Percentiles rank a stretch among this genome's conserved stretches.
Conservation (phyloP, 192 early-diverging fungal species). For the Entophlyctis helioformis region DNA sequence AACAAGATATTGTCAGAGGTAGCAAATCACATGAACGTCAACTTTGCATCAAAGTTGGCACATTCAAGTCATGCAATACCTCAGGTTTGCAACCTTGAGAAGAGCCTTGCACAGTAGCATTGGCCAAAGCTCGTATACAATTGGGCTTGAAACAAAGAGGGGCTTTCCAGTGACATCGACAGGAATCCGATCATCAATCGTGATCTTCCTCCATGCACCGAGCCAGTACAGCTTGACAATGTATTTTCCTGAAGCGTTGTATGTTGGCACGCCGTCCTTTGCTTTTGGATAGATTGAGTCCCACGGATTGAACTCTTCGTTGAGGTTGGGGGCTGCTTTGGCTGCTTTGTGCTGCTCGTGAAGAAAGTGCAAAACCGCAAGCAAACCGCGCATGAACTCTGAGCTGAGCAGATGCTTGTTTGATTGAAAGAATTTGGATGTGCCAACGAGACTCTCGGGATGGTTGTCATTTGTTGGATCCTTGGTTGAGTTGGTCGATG, state of each 20-base stretch:
- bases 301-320: conserved; percentile 44
- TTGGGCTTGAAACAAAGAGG: conserved; percentile 21
- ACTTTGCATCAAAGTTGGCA: neutral
- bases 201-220: conserved; percentile 46
- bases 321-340: conserved; percentile 3
- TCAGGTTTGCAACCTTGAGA: conserved; percentile 39
- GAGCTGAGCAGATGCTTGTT: conserved; percentile 37
- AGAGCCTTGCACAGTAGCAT: conserved; percentile 44
- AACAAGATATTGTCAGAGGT: neutral
- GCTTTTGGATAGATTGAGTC: conserved; percentile 48
- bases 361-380: conserved; percentile 33
- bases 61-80: conserved; percentile 1
- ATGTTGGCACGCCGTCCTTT: conserved; percentile 46
- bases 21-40: neutral
- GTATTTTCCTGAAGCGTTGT: conserved; percentile 46
- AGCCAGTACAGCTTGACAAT: conserved; percentile 50
- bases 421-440: conserved; percentile 35
- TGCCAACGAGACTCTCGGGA: conserved; percentile 18
- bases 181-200: conserved; percentile 49
- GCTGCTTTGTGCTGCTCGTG: conserved; percentile 31
- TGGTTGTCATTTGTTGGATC: conserved; percentile 8
- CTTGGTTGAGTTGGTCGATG: too few species aligned
- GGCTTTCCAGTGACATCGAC: conserved; percentile 37
- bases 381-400: conserved; percentile 31
- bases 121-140: conserved; percentile 42